Conservation (phyloP, 257 asterid species). For the Penstemon barbatus region DNA sequence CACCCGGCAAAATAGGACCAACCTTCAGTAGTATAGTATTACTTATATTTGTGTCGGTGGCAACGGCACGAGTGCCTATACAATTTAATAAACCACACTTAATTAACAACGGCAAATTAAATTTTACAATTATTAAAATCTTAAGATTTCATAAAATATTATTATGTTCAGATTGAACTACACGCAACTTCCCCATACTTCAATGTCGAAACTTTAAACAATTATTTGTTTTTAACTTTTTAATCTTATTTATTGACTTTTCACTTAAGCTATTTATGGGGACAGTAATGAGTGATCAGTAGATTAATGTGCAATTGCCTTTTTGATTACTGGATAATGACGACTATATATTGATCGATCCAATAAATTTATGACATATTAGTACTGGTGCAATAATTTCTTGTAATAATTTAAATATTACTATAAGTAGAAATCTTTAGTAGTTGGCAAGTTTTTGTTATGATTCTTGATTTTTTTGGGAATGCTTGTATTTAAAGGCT, state of each 20-base stretch:
- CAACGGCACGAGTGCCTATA: slow-evolving; percentile 30
- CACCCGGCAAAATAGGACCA: not conserved
- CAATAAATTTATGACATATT: slow-evolving; percentile 18
- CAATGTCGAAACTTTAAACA: slow-evolving; percentile 11
- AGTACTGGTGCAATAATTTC: slow-evolving; percentile 7
- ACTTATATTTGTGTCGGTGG: slow-evolving; percentile 33
- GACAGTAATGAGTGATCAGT: slow-evolving; percentile 23
- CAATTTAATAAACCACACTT: slow-evolving; percentile 17
- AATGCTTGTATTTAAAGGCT: slow-evolving; percentile 11
- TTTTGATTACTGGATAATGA: slow-evolving; percentile 17
- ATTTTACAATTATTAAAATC: not conserved
- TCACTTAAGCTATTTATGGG: slow-evolving; percentile 24
- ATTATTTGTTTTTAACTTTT: not conserved
- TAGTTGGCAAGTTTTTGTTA: slow-evolving; percentile 22
- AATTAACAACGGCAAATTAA: slow-evolving; percentile 21
- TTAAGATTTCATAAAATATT: not conserved
- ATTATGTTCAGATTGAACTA: slow-evolving; percentile 15
- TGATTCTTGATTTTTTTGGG: slow-evolving; percentile 12
- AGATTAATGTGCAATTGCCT: slow-evolving; percentile 23
- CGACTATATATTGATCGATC: not conserved
- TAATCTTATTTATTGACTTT: slow-evolving; percentile 29
- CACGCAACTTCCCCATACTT: slow-evolving; percentile 23
- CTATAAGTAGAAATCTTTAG: slow-evolving; percentile 24
- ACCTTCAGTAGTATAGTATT: not conserved
- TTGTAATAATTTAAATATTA: not conserved